Evolutionary conservation across 1,284 basidiomycete species (phyloP), one percentile per base, ranked within the genome.

Genomic region (Ceratobasidium theobromae): DNA sequence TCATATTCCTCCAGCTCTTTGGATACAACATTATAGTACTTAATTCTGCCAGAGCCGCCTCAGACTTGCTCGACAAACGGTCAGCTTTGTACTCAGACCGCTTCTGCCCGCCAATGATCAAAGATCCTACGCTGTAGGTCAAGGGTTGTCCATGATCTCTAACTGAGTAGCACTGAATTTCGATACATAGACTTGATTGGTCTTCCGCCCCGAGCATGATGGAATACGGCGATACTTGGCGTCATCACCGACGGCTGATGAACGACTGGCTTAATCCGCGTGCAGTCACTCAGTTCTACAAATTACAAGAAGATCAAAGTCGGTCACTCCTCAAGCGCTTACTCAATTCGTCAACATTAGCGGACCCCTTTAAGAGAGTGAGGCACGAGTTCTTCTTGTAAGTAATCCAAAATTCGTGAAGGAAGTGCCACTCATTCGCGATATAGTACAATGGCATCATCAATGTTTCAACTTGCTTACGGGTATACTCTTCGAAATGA

Each of bases 1-100:
- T 88, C 84, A 76, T 82, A 35, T 81, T 81, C 68, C 73, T 82
- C 38, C 72, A 73, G 41, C 73, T 79, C 18, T 74, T 82, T 33
- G 80, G 82, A 30, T 80, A 81, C 64, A 78, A 77, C 32, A 74
- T 83, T 53, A 70, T 83, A 32, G 74, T 83, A 28, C 71, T 83
- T 38, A 83, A 82, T 68, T 79, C 80, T 8, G 71, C 74, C 28
- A 69, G 76, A 68, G 78, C 74, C 1, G 75, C 77, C 11, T 71
- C 74, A 21, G 81, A 82, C 33, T 75, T 84, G 3, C 72, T 84
- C 25, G 80, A 82, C 41, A 80, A 76, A 70, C 72, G 77, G 9
- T 75, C 77, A 23, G 69, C 74, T 1, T 76, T 75, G 53, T 79
- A 82, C 71, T 83, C 82, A n/a, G 79, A 77, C 68, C 72, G 79